These are phyloP conservation scores for Lactifluus subvellereus DNA, from an alignment of 768 basidiomycete species.

Conservation along the genomic window DNA sequence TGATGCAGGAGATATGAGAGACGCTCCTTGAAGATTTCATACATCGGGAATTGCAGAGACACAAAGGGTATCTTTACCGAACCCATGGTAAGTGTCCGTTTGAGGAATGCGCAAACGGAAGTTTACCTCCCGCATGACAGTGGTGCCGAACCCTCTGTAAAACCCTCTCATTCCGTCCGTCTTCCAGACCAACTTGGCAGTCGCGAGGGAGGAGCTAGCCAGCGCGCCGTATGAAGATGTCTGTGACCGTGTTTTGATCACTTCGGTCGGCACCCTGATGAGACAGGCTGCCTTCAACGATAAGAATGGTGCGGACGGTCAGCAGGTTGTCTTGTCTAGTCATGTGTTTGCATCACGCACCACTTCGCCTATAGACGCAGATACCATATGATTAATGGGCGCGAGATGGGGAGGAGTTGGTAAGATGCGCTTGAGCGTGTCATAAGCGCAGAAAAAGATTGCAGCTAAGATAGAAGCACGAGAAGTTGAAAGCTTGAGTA, in stretches of 20 bases:
- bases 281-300: constrained; percentile 71
- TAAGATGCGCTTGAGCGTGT: constrained; percentile 72
- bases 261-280: constrained; percentile 91
- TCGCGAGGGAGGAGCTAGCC: constrained; percentile 53
- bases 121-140: constrained; percentile 62
- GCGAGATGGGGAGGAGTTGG: constrained; percentile 56
- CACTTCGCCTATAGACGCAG: constrained; percentile 49
- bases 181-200: constrained; percentile 49
- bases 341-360: constrained; percentile 31
- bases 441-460: constrained; percentile 92
- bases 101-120: constrained; percentile 2
- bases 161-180: constrained; percentile 72
- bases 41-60: constrained; percentile 92
- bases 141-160: constrained; percentile 82
- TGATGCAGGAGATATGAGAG: constrained; percentile 51
- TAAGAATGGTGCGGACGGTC: background rate
- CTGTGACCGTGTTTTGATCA: constrained; percentile 91
- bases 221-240: constrained; percentile 65
- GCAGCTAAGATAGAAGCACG: constrained; percentile 55
- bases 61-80: constrained; percentile 83
- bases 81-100: background rate
- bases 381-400: constrained; percentile 57
- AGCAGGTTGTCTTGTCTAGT: background rate
- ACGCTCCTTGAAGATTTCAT: constrained; percentile 75
- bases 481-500: background rate